Conservation (phyloP, 345 rosid genomes). For the Sisymbrium altissimum region DNA sequence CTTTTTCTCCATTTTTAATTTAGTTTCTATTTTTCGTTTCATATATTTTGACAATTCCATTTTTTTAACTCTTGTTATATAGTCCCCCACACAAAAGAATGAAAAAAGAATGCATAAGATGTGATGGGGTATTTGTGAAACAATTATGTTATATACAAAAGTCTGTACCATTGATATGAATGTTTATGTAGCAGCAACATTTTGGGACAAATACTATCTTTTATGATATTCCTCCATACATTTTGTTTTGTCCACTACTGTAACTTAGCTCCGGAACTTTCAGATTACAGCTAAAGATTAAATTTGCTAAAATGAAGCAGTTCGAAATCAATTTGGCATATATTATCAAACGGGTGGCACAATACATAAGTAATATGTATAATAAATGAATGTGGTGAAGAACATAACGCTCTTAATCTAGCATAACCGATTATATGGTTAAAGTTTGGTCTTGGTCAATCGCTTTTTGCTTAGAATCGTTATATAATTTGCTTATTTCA, state of each 20-base stretch:
- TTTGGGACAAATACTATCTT: neutral
- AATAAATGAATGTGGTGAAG: neutral
- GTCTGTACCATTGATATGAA: slow-evolving; percentile 22
- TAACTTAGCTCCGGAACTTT: neutral
- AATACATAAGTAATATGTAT: neutral
- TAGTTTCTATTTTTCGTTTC: neutral
- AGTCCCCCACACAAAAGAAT: slow-evolving; percentile 3
- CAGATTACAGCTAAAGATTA: neutral
- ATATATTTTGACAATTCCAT: slow-evolving; percentile 4
- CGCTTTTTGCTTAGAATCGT: too few relatives aligned
- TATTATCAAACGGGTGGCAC: neutral
- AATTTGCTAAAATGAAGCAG: neutral
- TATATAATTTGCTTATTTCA: too few relatives aligned
- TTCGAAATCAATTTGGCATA: neutral
- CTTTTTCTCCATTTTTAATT: neutral
- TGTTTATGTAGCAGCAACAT: slow-evolving; percentile 5
- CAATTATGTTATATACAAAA: slow-evolving; percentile 16
- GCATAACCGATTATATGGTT: neutral
- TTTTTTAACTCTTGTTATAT: slow-evolving; percentile 23
- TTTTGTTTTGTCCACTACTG: neutral
- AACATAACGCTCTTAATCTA: neutral
- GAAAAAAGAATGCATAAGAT: slow-evolving; percentile 12
- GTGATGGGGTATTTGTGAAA: slow-evolving; percentile 21
- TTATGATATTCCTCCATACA: neutral
- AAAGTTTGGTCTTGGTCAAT: too few relatives aligned